Evolutionary conservation across 306 rosid species (phyloP).

Genomic region (Cicer cuneatum): DNA sequence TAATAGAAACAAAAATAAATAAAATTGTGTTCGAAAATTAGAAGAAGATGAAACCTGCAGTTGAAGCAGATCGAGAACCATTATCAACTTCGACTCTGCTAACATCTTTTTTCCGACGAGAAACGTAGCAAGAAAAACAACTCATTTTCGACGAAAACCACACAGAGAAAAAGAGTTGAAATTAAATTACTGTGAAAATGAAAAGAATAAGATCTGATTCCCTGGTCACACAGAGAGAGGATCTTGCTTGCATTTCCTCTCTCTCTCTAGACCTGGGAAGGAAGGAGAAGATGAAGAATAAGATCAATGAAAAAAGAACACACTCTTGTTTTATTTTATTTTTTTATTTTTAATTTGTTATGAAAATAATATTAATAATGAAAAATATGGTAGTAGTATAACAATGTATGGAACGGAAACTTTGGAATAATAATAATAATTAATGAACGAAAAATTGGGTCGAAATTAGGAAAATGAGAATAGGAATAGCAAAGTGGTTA

Average conservation of each 20-base stretch:
- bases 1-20: not conserved
- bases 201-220: conserved; percentile 7
- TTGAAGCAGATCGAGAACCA: conserved; percentile 47
- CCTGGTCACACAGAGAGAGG: conserved; percentile 24
- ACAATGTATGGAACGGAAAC: not conserved
- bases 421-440: not conserved
- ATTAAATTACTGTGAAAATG: not conserved
- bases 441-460: not conserved
- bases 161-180: not conserved
- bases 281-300: not conserved
- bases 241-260: not conserved
- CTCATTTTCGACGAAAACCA: conserved; percentile 36
- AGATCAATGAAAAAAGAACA: not conserved
- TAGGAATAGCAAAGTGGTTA: not conserved
- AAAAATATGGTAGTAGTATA: not conserved
- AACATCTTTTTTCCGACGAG: conserved; percentile 52
- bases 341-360: not conserved
- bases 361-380: not conserved
- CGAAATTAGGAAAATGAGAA: not conserved
- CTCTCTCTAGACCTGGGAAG: conserved; percentile 9
- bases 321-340: not conserved
- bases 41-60: conserved; percentile 24
- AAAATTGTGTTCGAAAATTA: not conserved
- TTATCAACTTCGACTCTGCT: conserved; percentile 53
- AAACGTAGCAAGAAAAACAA: conserved; percentile 52